Evolutionary conservation across 106 monocot species (phyloP), one percentile per base, ranked within the genome.

Genomic region (Dactylorhiza incarnata): DNA sequence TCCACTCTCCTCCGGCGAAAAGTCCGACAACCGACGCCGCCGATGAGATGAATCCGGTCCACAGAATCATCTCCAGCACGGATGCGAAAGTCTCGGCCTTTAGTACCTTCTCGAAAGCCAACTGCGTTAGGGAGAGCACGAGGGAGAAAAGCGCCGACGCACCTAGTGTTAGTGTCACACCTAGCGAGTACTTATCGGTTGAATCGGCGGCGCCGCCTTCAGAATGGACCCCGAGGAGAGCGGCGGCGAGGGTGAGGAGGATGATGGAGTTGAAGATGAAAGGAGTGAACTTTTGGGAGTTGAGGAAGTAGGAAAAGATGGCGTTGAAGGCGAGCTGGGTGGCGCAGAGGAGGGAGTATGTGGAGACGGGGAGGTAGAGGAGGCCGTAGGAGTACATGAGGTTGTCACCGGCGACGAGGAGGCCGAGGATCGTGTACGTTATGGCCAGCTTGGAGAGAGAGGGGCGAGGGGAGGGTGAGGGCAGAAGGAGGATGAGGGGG

Each of bases 321-420:
- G 83, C 66, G 77, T 86, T 86, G 80, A 83, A 86, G 61, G 80
- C 86, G 47, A 86, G 80, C 63, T 86, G 86, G 43, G 75, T 83
- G 25, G 86, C 83, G 50, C 83, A 83, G 26, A 86, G 67, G 37
- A 86, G 79, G 73, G 83, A 80, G 78, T 80, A 86, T 3, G 86
- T 86, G 24, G 86, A 86, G 19, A 83, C 80, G 3, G 86, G 86
- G 52, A 86, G 80, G 46, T 86, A 86, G 16, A 86, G 22, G 74
- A 86, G 83, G 29, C 86, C 83, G 51, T 86, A 86, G 44, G 86
- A 83, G 74, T 83, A 86, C 83, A 86, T 83, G 15, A 86, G 73
- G 71, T 83, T 71, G 61, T 86, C 80, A 7, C 45, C 83, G 10
- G 86, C 80, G 15, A 77, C 68, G 47, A 83, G 68, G 68, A 86